Percentiles rank a stretch among this genome's conserved stretches.
These are phyloP conservation scores for Claviceps pazoutovae DNA, from an alignment of 2,329 filamentous ascomycete genomes.

Conservation along the genomic window DNA sequence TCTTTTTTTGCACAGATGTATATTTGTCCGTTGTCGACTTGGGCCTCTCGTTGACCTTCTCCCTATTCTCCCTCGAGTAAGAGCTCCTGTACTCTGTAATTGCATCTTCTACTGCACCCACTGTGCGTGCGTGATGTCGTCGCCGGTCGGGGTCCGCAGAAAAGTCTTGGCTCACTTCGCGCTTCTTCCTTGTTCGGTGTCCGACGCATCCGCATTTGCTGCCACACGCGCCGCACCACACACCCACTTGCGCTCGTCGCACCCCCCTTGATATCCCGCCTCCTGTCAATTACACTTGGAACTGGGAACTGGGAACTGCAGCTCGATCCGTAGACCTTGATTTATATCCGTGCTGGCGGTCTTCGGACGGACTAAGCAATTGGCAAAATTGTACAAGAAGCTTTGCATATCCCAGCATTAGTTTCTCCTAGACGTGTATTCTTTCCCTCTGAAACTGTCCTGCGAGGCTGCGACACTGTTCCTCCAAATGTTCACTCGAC, in stretches of 20 bases:
- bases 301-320: too few species aligned
- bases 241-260: background rate
- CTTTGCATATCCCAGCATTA: background rate
- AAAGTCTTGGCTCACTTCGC: background rate
- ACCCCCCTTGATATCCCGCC: background rate
- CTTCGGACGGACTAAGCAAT: background rate
- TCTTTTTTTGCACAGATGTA: background rate
- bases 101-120: background rate
- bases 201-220: constrained; percentile 4
- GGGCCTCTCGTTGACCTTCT: too few species aligned
- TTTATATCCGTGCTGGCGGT: background rate
- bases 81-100: background rate
- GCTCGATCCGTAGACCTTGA: background rate
- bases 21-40: too few species aligned
- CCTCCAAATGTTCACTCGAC: background rate
- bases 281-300: constrained; percentile 1
- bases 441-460: background rate
- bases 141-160: background rate
- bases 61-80: background rate
- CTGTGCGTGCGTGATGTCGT: background rate
- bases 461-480: background rate
- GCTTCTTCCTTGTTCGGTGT: constrained; percentile 1
- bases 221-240: background rate
- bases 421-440: background rate
- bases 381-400: constrained; percentile 2